Conservation (phyloP, 768 basidiomycete genomes). For the Boletus vinaceobasis region DNA sequence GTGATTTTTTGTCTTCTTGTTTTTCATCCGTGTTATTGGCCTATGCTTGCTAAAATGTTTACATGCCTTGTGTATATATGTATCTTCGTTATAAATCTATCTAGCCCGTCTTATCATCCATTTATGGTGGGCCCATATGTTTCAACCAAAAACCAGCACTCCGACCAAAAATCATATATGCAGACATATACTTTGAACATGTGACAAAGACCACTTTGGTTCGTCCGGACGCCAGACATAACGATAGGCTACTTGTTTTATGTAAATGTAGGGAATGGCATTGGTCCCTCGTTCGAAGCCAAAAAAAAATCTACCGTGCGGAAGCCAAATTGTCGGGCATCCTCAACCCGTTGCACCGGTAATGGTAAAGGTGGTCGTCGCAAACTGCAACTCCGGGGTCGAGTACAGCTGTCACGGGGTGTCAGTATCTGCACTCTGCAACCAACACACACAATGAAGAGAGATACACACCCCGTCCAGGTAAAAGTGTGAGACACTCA, state of each 20-base stretch:
- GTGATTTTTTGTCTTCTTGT: not conserved
- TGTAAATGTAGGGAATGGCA: too few relatives aligned
- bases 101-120: too few relatives aligned
- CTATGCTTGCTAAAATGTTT: not conserved
- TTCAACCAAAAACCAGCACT: too few relatives aligned
- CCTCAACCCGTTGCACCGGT: not conserved
- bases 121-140: too few relatives aligned
- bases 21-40: not conserved
- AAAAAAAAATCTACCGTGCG: too few relatives aligned
- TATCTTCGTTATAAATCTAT: too few relatives aligned
- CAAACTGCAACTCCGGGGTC: not conserved
- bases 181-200: too few relatives aligned
- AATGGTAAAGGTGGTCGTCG: not conserved
- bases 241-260: too few relatives aligned
- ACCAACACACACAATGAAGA: not conserved
- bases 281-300: too few relatives aligned
- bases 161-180: too few relatives aligned
- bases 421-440: not conserved
- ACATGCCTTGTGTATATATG: not conserved
- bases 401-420: not conserved
- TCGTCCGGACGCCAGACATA: too few relatives aligned
- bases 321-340: not conserved
- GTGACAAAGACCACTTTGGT: too few relatives aligned
- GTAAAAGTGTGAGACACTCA: constrained; percentile 1
- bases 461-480: constrained; percentile 1